Percentiles rank a stretch among this genome's conserved stretches.
Evolutionary conservation across 2,329 filamentous ascomycete species (phyloP).

Genomic region (Fusarium coffeatum): DNA sequence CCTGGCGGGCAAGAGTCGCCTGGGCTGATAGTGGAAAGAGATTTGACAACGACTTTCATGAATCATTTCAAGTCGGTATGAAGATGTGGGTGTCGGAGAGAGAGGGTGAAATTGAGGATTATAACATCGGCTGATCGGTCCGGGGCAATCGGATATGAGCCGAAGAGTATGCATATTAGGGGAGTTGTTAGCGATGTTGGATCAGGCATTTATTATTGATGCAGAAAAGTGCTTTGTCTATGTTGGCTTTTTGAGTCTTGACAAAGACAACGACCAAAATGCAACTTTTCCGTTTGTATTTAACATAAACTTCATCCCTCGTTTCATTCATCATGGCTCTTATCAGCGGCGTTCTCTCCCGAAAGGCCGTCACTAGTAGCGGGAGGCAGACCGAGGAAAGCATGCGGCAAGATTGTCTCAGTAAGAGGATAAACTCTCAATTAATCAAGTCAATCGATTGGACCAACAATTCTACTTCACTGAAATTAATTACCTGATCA

Average conservation of each 20-base stretch:
- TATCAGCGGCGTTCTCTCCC: constrained; percentile 22
- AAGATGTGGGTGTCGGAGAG: constrained; percentile 52
- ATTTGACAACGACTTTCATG: constrained; percentile 53
- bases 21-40: constrained; percentile 50
- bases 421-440: constrained; percentile 1
- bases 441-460: neutral
- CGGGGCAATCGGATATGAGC: constrained; percentile 31
- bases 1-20: constrained; percentile 56
- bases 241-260: too few species aligned
- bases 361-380: constrained; percentile 24
- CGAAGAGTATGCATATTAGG: constrained; percentile 21
- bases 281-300: neutral
- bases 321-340: neutral
- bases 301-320: neutral
- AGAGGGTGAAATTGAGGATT: constrained; percentile 50
- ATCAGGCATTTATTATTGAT: constrained; percentile 12
- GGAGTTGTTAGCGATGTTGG: neutral
- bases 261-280: too few species aligned
- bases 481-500: neutral
- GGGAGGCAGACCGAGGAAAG: constrained; percentile 28
- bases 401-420: constrained; percentile 11
- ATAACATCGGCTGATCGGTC: constrained; percentile 44
- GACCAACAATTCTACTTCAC: neutral
- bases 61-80: constrained; percentile 53
- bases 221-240: neutral